Evolutionary conservation across 2,329 filamentous ascomycete genomes (phyloP).

Genomic region (Xylaria sp.): DNA sequence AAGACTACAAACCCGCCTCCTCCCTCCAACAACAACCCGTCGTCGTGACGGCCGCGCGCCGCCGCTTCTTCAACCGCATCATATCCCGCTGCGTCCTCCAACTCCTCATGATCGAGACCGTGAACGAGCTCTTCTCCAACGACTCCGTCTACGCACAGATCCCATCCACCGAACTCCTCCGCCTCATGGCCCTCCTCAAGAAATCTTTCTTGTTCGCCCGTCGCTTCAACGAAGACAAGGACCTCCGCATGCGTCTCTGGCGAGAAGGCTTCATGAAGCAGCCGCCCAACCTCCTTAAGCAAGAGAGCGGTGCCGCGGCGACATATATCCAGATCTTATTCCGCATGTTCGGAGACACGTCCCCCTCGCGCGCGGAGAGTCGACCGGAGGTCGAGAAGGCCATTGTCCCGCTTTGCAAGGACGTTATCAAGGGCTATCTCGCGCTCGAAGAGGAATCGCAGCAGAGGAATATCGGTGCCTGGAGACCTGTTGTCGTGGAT

Average conservation of each 20-base stretch:
- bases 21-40: slow-evolving; percentile 80
- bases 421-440: slow-evolving; percentile 84
- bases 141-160: slow-evolving; percentile 92
- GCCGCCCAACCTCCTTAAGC: slow-evolving; percentile 93
- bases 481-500: slow-evolving; percentile 94
- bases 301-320: slow-evolving; percentile 86
- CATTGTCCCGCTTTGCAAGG: slow-evolving; percentile 87
- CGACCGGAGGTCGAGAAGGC: slow-evolving; percentile 83
- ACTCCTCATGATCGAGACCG: slow-evolving; percentile 98
- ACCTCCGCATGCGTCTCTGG: slow-evolving; percentile 90
- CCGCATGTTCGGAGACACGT: slow-evolving; percentile 91
- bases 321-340: slow-evolving; percentile 96
- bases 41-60: slow-evolving; percentile 84
- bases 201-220: slow-evolving; percentile 96
- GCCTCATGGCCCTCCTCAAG: slow-evolving; percentile 90
- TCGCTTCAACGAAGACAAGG: slow-evolving; percentile 96
- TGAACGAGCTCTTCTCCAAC: slow-evolving; percentile 97
- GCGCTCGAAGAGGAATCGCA: slow-evolving; percentile 91
- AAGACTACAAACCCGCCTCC: slow-evolving; percentile 79
- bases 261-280: slow-evolving; percentile 99
- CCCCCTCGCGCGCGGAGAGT: slow-evolving; percentile 72
- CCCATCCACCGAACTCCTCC: slow-evolving; percentile 79
- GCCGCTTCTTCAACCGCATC: slow-evolving; percentile 97
- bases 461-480: slow-evolving; percentile 93
- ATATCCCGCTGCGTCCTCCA: slow-evolving; percentile 98